Conservation (phyloP, 306 rosid genomes). For the Quercus variabilis region DNA sequence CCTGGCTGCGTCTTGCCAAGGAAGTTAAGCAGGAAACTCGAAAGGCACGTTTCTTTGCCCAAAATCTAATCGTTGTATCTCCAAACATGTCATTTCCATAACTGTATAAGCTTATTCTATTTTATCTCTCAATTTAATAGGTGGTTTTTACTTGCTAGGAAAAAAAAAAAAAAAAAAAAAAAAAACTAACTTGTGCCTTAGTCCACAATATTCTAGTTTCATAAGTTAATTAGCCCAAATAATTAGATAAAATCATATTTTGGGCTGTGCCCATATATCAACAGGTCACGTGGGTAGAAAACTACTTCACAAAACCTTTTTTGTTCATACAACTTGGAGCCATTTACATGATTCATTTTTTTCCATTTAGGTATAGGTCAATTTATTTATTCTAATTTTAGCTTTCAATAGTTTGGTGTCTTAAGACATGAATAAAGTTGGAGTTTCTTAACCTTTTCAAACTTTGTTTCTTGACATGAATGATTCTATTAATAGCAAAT, state of each 20-base stretch:
- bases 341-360: not conserved
- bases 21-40: constrained; percentile 32
- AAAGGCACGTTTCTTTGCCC: constrained; percentile 30
- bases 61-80: not conserved
- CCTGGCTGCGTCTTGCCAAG: constrained; percentile 50
- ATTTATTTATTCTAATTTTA: not conserved
- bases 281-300: too few species aligned
- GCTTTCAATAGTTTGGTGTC: not conserved
- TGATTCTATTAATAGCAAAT: not conserved
- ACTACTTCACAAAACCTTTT: not conserved
- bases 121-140: too few species aligned
- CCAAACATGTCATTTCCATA: not conserved
- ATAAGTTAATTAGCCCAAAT: too few species aligned
- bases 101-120: too few species aligned
- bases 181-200: too few species aligned
- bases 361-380: not conserved
- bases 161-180: too few species aligned
- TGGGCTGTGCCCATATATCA: too few species aligned
- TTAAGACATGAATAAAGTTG: not conserved
- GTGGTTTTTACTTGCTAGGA: too few species aligned
- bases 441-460: not conserved
- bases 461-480: not conserved
- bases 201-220: too few species aligned
- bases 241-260: too few species aligned
- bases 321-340: not conserved